Conservation (phyloP, 495 filamentous ascomycete genomes). For the Penicillium ucsense region DNA sequence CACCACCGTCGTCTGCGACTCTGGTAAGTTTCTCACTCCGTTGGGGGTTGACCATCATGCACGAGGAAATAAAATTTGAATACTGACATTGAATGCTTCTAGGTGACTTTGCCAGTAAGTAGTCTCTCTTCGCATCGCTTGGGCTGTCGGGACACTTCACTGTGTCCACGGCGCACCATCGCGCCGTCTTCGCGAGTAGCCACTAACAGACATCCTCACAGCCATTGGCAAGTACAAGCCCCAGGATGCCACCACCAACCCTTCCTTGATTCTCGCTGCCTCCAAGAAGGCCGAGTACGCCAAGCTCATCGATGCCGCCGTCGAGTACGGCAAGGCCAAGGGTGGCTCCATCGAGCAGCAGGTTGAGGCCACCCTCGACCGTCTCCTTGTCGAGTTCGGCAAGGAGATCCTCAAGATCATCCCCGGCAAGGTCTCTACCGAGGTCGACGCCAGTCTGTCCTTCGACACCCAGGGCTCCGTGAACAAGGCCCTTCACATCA, state of each 20-base stretch:
- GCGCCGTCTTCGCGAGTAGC: no score
- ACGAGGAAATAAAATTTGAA: constrained; percentile 2
- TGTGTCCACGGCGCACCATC: no score
- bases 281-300: constrained; percentile 98
- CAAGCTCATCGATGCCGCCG: constrained; percentile 76
- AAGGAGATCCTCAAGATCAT: constrained; percentile 95
- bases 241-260: constrained; percentile 99
- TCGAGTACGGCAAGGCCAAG: constrained; percentile 74
- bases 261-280: constrained; percentile 92
- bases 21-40: constrained; percentile 50
- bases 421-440: constrained; percentile 95
- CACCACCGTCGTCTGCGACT: constrained; percentile 95
- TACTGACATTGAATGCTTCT: constrained; percentile 11
- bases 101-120: constrained; percentile 76
- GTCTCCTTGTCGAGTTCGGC: constrained; percentile 95
- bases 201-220: constrained; percentile 28
- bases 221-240: constrained; percentile 99
- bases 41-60: constrained; percentile 1
- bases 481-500: constrained; percentile 94
- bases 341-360: constrained; percentile 57
- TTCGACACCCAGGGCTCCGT: constrained; percentile 91
- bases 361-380: constrained; percentile 77
- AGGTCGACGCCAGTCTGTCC: constrained; percentile 94
- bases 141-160: no score
- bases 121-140: background rate